Conservation (phyloP, 345 rosid species). For the Syzygium grande region DNA sequence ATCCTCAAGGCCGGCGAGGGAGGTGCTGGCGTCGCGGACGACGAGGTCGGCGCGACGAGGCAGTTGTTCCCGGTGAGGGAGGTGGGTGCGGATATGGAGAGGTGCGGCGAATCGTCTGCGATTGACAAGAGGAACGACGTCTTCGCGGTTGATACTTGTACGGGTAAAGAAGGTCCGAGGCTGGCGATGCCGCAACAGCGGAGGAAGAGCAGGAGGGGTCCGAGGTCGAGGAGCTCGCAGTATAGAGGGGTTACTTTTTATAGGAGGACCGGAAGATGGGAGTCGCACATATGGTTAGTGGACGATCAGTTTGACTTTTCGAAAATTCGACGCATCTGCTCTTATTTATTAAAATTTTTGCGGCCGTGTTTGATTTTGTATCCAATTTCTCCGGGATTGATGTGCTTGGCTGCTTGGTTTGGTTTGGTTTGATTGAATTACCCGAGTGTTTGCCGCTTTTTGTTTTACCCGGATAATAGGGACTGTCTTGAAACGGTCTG, state of each 20-base stretch:
- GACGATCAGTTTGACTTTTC: neutral
- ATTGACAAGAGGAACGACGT: constrained; percentile 42
- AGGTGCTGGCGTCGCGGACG: neutral
- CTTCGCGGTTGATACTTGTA: constrained; percentile 19
- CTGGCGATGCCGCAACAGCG: constrained; percentile 25
- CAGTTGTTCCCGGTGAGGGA: constrained; percentile 52
- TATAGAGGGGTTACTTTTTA: constrained; percentile 97
- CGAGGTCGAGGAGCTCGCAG: constrained; percentile 93
- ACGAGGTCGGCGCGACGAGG: constrained; percentile 31
- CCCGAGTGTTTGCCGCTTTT: neutral
- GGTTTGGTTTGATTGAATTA: neutral
- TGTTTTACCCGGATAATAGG: neutral
- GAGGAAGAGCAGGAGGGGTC: constrained; percentile 95
- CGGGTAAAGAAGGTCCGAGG: constrained; percentile 20
- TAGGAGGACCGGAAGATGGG: constrained; percentile 95
- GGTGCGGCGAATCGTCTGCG: constrained; percentile 22
- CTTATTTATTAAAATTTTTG: neutral
- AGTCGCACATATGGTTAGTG: constrained; percentile 88
- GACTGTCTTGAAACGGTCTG: neutral
- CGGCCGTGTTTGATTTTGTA: neutral
- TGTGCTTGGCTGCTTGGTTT: neutral
- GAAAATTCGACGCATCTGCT: neutral
- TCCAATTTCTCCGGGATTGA: neutral
- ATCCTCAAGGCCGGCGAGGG: constrained; percentile 49
- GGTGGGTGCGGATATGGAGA: neutral